Evolutionary conservation across 352 stramenopile genomes (phyloP).

Genomic region (Plasmopara viticola): DNA sequence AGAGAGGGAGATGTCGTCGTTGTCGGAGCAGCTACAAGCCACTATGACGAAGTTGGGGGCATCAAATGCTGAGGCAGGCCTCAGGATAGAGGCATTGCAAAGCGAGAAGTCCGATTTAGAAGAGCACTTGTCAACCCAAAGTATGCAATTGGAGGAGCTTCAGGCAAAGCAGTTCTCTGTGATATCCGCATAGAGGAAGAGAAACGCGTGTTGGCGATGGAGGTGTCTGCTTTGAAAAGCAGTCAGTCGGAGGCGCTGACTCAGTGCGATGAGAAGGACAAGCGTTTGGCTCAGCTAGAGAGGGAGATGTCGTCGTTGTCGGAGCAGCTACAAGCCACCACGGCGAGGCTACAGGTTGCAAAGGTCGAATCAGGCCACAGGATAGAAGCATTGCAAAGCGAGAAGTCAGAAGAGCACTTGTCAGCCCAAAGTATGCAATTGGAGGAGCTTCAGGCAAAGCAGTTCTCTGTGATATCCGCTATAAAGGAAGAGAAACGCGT

Average conservation of each 20-base stretch:
- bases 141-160: not conserved
- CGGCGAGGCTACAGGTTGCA: not conserved
- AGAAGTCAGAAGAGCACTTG: not conserved
- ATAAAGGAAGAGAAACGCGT: constrained; percentile 13
- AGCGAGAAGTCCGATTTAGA: constrained; percentile 16
- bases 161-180: not conserved
- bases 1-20: not conserved
- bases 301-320: not conserved
- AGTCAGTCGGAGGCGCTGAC: constrained; percentile 2
- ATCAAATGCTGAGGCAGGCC: constrained; percentile 12
- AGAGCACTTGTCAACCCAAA: not conserved
- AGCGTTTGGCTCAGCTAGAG: constrained; percentile 5
- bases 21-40: constrained; percentile 5
- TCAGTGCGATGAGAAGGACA: constrained; percentile 11
- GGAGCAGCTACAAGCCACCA: constrained; percentile 1
- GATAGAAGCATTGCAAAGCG: constrained; percentile 15
- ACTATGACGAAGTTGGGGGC: constrained; percentile 13
- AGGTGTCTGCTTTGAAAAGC: constrained; percentile 7
- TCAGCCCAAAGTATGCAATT: constrained; percentile 12
- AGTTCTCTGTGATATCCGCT: constrained; percentile 7
- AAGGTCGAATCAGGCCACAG: constrained; percentile 1
- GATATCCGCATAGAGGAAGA: constrained; percentile 1
- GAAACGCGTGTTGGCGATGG: constrained; percentile 7
- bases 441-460: constrained; percentile 9
- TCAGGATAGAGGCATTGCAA: constrained; percentile 15